Base-by-base conservation (phyloP, 2,329 filamentous ascomycete genomes). In the Colletotrichum endophyticum region DNA sequence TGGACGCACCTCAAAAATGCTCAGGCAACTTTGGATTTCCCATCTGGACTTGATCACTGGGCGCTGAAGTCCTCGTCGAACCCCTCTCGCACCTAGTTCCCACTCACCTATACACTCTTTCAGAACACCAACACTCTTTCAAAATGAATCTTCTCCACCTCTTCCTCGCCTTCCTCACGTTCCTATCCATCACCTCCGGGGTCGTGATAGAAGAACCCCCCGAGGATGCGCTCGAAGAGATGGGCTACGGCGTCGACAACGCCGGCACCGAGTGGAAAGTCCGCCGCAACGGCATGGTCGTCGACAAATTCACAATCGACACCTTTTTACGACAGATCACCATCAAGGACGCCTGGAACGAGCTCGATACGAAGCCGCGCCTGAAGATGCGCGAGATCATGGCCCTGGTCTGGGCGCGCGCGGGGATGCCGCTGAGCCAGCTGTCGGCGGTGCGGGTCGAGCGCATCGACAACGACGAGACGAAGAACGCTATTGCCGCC, bases 171-270 rank as follows among this genome's bases (percentile, higher is more conserved):
- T 53, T 53, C n/a, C 44, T 53, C n/a, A 13, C 44, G 2, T 53
- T 53, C n/a, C n/a, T 53, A 22, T 53, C 44, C 44, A 53, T 53
- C 44, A 53, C 44, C n/a, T 53, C 44, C 4, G 44, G 44, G 0
- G 44, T 53, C 0, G n/a, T 53, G n/a, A 53, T 53, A 0, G 44
- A 53, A 53, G 44, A 53, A 1, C n/a, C 44, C 6, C 44, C 44
- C n/a, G 44, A 53, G 44, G n/a, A 53, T 53, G 44, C 44, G 44
- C 44, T 53, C 44, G 44, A 53, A 12, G 44, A 53, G n/a, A 53
- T 53, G 44, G 44, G 44, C 44, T 53, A 53, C n/a, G 44, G 11
- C 44, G 44, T 53, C n/a, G 44, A 53, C n/a, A 53, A 22, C n/a
- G 44, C 44, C 44, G 44, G 44, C 44, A 53, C 11, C 44, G 44